Base-by-base conservation (phyloP, 306 rosid genomes). In the Quercus robur region DNA sequence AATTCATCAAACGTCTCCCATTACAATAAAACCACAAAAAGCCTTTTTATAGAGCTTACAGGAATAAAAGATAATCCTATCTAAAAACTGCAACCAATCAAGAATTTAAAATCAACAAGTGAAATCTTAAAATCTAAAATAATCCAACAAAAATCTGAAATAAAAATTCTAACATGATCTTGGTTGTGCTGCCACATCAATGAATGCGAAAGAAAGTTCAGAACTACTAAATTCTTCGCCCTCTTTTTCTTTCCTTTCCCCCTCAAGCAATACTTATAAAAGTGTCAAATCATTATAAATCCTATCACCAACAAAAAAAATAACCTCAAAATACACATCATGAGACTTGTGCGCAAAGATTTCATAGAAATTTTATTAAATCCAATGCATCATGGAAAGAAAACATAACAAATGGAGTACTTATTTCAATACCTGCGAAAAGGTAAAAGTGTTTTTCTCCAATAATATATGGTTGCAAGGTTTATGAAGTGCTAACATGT, bases 401-500 rank as follows among this genome's bases (percentile, higher is more conserved):
- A 9, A 54, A 4, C 7, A 30, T 21, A n/a, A n/a, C 18, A 51
- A 8, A 4, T 26, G 20, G 31, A 14, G 17, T n/a, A 41, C 51
- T 7, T 10, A 69, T 21, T 81, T 7, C 62, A 69, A 33, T 81
- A 89, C 97, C 92, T 81, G 92, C 5, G 95, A 51, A 56, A 77
- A 79, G 79, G 70, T 31, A 15, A 86, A 26, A 9, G 78, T 56
- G 14, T 80, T 84, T 70, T 80, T 61, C 54, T 82, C 81, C 74
- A 94, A 54, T 21, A 90, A 59, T n/a, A 90, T 41, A 62, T 85
- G 87, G 28, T 79, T 73, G 61, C 63, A 75, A 67, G 83, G 85
- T 74, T 76, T 85, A 61, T 77, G 11, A 19, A 59, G 59, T 3
- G 58, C 15, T 1, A 0, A 21, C 78, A 8, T 41, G 33, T 85